These are phyloP conservation scores for Talaromyces sp. DNA, from an alignment of 2,329 filamentous ascomycete species.

Conservation along the genomic window DNA sequence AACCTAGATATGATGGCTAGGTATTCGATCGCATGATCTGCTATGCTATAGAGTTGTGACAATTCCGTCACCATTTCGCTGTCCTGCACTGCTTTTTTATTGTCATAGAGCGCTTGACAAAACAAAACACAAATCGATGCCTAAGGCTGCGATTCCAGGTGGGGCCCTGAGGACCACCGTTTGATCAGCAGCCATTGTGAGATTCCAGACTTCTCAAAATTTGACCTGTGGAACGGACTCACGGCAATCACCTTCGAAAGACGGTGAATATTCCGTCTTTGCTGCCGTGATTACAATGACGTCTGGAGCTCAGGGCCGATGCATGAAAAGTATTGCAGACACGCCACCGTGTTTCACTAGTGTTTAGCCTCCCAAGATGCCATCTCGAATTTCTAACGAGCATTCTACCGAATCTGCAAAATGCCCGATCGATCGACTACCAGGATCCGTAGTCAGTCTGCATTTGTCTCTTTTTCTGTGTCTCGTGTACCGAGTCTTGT, in stretches of 20 bases:
- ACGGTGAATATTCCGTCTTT: neutral
- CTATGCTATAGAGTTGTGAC: neutral
- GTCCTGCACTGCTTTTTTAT: neutral
- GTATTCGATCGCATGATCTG: too few species aligned
- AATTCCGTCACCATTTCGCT: neutral
- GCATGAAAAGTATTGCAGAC: slow-evolving; percentile 2
- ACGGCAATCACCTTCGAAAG: neutral
- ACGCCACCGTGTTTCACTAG: slow-evolving; percentile 17
- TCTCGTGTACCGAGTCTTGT: neutral
- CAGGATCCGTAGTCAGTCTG: neutral
- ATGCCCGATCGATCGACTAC: neutral
- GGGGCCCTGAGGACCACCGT: neutral
- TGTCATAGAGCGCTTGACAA: neutral
- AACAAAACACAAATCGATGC: too few species aligned
- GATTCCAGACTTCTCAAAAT: neutral
- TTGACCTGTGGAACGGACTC: neutral
- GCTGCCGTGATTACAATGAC: neutral
- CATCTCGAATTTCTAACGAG: neutral
- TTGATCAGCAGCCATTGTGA: neutral
- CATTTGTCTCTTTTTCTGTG: neutral
- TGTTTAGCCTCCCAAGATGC: slow-evolving; percentile 13
- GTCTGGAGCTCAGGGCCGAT: neutral
- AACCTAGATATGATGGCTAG: neutral
- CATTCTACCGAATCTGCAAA: neutral
- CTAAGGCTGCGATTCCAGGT: neutral